Evolutionary conservation across 306 rosid genomes (phyloP).

Genomic region (Cucumis cinereus): DNA sequence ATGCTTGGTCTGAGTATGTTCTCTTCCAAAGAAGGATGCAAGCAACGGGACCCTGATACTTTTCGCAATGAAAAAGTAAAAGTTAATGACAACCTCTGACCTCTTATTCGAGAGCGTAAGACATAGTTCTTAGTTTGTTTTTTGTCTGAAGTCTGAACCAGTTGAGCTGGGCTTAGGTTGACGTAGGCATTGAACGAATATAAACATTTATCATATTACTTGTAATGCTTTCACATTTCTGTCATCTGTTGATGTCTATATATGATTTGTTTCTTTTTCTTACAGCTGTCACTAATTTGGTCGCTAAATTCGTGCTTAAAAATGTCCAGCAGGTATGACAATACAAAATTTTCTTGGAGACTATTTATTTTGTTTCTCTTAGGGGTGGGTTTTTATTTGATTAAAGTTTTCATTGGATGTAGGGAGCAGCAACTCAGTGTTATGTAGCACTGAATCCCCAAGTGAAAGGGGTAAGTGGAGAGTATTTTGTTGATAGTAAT

Average conservation of each 20-base stretch:
- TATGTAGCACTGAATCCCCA: constrained; percentile 34
- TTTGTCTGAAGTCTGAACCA: no score
- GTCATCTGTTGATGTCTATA: neutral
- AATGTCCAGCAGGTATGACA: constrained; percentile 51
- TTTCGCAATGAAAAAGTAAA: neutral
- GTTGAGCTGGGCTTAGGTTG: neutral
- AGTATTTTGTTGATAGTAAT: constrained; percentile 30
- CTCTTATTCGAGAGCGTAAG: no score
- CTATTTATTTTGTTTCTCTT: constrained; percentile 3
- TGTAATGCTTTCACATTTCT: neutral
- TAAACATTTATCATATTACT: neutral
- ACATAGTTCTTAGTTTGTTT: neutral
- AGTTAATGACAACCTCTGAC: neutral
- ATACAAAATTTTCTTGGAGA: neutral
- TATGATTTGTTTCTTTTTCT: neutral
- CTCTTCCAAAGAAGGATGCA: neutral
- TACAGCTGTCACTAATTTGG: constrained; percentile 34
- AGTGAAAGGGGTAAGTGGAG: constrained; percentile 29
- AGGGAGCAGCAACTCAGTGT: constrained; percentile 43
- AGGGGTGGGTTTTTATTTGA: neutral
- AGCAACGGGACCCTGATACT: neutral
- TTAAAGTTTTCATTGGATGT: neutral
- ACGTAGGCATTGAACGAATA: neutral
- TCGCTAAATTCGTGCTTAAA: constrained; percentile 45
- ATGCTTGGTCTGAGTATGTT: neutral